Evolutionary conservation across 768 basidiomycete species (phyloP), one percentile per base, ranked within the genome.

Genomic region (Udeniomyces megalosporus): DNA sequence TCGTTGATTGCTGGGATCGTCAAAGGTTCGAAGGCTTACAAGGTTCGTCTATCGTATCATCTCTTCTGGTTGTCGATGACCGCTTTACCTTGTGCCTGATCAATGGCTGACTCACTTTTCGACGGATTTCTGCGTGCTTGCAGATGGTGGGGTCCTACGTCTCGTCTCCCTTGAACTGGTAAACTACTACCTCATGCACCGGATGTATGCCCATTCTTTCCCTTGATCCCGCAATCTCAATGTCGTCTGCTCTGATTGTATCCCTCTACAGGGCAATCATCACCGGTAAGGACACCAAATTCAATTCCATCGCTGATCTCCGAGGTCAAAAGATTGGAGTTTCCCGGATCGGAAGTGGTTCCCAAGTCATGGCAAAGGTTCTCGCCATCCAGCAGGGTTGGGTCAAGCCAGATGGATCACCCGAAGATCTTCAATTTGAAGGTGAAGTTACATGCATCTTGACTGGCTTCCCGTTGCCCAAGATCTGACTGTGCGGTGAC

Each of bases 331-430:
- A 82, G 3, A 79, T 95, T 34, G 93, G 93, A 3, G 93, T 96
- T 58, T 93, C 89, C 28, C 77, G 93, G 44, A 75, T 80, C 51
- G 93, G 91, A 68, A 93, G 87, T n/a, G n/a, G n/a, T n/a, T n/a
- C n/a, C 66, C 86, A 92, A 71, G 89, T 88, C 1, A 96, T 97
- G 91, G 92, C 90, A 3, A 87, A 84, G 67, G 89, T 95, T 28
- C 87, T 95, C 86, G 88, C 88, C 4, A 75, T 87, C 34, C 84
- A 92, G 66, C 81, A 93, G 70, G 83, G 83, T 17, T 95, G 91
- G 91, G 75, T 75, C 68, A 72, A 67, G 49, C 53, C 32, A 6
- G 66, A 62, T 2, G 67, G 69, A 7, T 60, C 68, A 29, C 67
- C 70, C 11, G 69, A 71, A 52, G 63, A 66, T 42, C 61, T 71